Percentiles rank a stretch among this genome's conserved stretches.
Evolutionary conservation across 495 filamentous ascomycete species (phyloP).

Genomic region (Podospora pseudoanserina): DNA sequence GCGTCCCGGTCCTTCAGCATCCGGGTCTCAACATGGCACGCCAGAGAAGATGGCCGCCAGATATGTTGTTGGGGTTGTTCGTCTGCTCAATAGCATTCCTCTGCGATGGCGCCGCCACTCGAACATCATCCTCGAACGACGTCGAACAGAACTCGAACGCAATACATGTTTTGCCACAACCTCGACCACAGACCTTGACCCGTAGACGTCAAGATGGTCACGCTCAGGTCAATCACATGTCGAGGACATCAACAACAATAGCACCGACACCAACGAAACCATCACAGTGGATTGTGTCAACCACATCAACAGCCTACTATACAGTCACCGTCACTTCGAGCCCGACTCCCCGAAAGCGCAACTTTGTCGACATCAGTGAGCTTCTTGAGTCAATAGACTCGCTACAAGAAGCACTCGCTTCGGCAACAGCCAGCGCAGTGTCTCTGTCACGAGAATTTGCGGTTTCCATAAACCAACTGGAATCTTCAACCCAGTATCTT

Average conservation of each 20-base stretch:
- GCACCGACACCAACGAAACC: constrained; percentile 1
- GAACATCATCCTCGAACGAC: background rate
- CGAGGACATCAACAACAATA: background rate
- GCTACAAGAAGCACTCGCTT: constrained; percentile 21
- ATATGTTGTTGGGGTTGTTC: background rate
- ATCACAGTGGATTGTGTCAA: background rate
- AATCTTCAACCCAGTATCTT: constrained; percentile 15
- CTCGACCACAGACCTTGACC: background rate
- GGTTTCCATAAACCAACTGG: constrained; percentile 17
- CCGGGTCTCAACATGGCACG: constrained; percentile 5
- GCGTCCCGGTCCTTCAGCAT: constrained; percentile 10
- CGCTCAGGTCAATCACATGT: background rate
- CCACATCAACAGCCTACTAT: background rate
- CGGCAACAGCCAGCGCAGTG: constrained; percentile 6
- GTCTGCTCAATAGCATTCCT: constrained; percentile 1
- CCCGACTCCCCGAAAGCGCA: background rate
- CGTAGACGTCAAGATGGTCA: background rate
- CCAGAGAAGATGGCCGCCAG: background rate
- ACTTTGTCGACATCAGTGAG: background rate
- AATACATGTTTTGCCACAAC: background rate
- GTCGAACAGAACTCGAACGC: background rate
- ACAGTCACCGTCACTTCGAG: background rate
- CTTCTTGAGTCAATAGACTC: constrained; percentile 17
- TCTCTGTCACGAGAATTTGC: constrained; percentile 17
- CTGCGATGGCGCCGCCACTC: background rate